Evolutionary conservation across 2,329 filamentous ascomycete species (phyloP), one percentile per base, ranked within the genome.

Genomic region (Rhynchosporium secalis): DNA sequence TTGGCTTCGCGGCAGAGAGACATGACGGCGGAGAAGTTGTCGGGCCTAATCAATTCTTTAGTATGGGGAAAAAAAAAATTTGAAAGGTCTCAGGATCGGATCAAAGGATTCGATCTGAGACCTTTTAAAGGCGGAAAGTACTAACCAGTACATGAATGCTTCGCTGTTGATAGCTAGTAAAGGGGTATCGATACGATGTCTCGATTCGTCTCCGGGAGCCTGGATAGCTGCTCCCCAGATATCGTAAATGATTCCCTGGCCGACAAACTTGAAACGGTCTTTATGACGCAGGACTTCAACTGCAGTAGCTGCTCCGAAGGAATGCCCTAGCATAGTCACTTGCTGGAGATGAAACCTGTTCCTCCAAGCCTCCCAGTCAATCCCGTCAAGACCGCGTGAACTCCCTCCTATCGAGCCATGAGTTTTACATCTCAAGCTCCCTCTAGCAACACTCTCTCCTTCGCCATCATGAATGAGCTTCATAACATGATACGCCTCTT

Each of bases 241-340:
- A 66, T 89, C 86, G 62, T 89, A 85, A 31, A 88, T 81, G 61
- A 90, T 83, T 1, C 85, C 86, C 69, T 88, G 86, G 3, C 82
- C 79, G 28, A 89, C 76, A 73, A 83, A 87, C 8, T 76, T 68
- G 63, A 87, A 85, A 10, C 80, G 76, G 28, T 83, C 77, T 31
- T 76, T 73, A 56, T 83, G 77, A 26, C 87, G 77, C 40, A 87
- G 76, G 4, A 86, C 78, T 69, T 89, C 85, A 1, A 86, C 79
- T 0, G 83, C 80, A 0, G 86, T 88, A 8, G 86, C 86, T 2
- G 85, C 86, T 20, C 86, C 86, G 66, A 90, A 89, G 1, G 84
- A 87, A 70, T 90, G 86, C 0, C 86, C 86, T 67, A 87, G 82
- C 62, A 83, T 78, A 1, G 85, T 89, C 20, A 87, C 81, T 55